A percentile compares a stretch with the other conserved stretches of the same genome.
These are phyloP conservation scores for Leishmania gerbilli DNA, from an alignment of 208 protist species.

Conservation along the genomic window DNA sequence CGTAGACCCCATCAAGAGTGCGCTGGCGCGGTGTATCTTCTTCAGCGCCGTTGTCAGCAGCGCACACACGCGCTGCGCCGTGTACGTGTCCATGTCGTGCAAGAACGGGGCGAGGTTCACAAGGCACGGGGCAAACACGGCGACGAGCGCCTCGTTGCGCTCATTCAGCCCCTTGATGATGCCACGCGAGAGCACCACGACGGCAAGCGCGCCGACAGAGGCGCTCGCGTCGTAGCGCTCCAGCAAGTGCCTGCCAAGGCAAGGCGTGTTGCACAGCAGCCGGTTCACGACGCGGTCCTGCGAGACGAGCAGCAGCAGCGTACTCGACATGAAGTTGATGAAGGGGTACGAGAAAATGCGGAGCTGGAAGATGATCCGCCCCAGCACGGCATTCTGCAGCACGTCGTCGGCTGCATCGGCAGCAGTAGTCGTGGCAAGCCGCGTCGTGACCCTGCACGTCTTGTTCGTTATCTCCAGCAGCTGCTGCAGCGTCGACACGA, in stretches of 20 bases:
- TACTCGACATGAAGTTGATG: slow-evolving; percentile 80
- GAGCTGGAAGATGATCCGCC: slow-evolving; percentile 39
- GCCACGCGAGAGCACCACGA: slow-evolving; percentile 50
- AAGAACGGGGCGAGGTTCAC: slow-evolving; percentile 69
- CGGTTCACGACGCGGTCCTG: slow-evolving; percentile 70
- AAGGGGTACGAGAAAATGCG: slow-evolving; percentile 70
- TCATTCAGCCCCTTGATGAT: slow-evolving; percentile 66
- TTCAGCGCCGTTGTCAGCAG: slow-evolving; percentile 52
- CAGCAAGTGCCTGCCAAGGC: slow-evolving; percentile 34
- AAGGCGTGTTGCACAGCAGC: slow-evolving; percentile 43
- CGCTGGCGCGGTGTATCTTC: slow-evolving; percentile 44
- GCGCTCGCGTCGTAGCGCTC: slow-evolving; percentile 25
- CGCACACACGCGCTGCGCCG: slow-evolving; percentile 56
- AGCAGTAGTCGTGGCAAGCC: background rate
- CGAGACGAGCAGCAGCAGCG: slow-evolving; percentile 74
- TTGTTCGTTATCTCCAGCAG: slow-evolving; percentile 54
- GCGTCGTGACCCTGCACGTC: slow-evolving; percentile 19
- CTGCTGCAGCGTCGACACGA: slow-evolving; percentile 48
- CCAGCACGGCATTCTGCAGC: slow-evolving; percentile 32
- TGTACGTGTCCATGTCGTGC: slow-evolving; percentile 72
- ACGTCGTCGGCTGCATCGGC: slow-evolving; percentile 25
- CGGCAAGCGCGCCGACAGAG: slow-evolving; percentile 39
- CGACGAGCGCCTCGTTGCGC: slow-evolving; percentile 63
- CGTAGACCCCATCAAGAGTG: slow-evolving; percentile 7
- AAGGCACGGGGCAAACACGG: slow-evolving; percentile 66